Base-by-base conservation (phyloP, 768 basidiomycete genomes). In the Russula earlei region DNA sequence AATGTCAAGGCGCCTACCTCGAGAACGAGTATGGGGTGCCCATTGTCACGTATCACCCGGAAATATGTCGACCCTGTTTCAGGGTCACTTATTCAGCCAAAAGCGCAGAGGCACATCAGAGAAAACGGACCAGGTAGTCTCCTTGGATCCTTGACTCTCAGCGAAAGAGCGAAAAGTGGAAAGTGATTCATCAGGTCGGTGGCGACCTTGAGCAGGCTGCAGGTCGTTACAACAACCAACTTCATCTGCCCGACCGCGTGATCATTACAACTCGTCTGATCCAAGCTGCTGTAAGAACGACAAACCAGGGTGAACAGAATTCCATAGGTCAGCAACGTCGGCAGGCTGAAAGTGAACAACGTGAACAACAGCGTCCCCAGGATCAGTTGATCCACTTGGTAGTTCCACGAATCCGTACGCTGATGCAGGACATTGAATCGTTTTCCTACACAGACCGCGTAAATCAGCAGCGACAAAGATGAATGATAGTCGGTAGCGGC, bases 381-480 rank as follows among this genome's bases (percentile, higher is more conserved):
- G n/a, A 98, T 74, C 2, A 98, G 78, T 66, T 97, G 92, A 67
- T 98, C 95, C 25, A 93, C 76, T 51, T 92, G 89, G 63, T 96
- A 98, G 54, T 85, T 80, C 81, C 89, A 92, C 0, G 85, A 79
- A 65, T 98, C 96, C 4, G 83, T 85, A n/a, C 94, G 82, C 50
- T 86, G 79, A 31, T 94, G 82, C 6, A 99, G 73, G 9, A 84
- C 81, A 66, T 98, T 98, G 65, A 81, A 85, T 45, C 92, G 79
- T 70, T 90, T 97, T 0, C 95, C 93, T 94, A 60, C 17, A 12
- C 17, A 12, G 20, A 0, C 36, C 24, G 27, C 15, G 46, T 53
- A 17, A 25, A 46, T 14, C 40, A 12, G 19, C 25, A 42, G n/a
- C 38, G 20, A 24, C 14, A 22, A 45, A 38, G 41, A 37, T 50